Base-by-base conservation (phyloP, 1,139 yeast genomes). In the Protomyces lactucae-debilis region DNA sequence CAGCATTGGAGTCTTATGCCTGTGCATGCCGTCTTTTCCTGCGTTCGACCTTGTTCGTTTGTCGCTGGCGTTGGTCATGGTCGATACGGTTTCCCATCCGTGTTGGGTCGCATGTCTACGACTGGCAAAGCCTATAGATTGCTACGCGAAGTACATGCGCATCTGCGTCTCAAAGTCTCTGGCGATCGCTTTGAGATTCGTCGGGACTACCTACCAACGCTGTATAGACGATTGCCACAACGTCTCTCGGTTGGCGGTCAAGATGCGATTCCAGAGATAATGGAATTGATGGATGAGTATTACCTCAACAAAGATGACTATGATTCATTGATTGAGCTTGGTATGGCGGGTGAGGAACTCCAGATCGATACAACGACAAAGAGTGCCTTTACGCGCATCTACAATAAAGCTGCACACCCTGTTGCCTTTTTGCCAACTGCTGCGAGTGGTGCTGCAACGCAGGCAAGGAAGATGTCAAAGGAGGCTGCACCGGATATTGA, bases 1-100 rank as follows among this genome's bases (percentile, higher is more conserved):
- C 99, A 93, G 75, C 92, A 89, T 71, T 95, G 99, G 99, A 85
- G 95, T 69, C 79, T 95, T 69, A 82, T 95, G 79, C 99, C 99
- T 2, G 82, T 91, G 71, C 97, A 92, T 76, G 98, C 93, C 0
- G 82, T 91, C 2, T 79, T 88, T 81, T 92, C 98, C 0, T 84
- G 96, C 0, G 90, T 95, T 14, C 79, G 84, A 53, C 99, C 99
- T 0, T 80, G 91, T 0, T 85, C 85, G 57, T 82, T 80, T 68
- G 85, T 90, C 18, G 87, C 91, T 12, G 99, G 99, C 1, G 82
- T 80, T 64, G 69, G 65, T 1, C 45, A 28, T 12, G 66, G 65
- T 39, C 65, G 67, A 52, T 36, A 25, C 28, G 85, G 84, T 75
- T 95, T 95, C 76, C 84, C 97, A 0, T 77, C 86, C 1, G 91